phyloP scores from a whole-genome alignment of 129 eudicot genomes.

The Chrysanthemum makinoi region DNA sequence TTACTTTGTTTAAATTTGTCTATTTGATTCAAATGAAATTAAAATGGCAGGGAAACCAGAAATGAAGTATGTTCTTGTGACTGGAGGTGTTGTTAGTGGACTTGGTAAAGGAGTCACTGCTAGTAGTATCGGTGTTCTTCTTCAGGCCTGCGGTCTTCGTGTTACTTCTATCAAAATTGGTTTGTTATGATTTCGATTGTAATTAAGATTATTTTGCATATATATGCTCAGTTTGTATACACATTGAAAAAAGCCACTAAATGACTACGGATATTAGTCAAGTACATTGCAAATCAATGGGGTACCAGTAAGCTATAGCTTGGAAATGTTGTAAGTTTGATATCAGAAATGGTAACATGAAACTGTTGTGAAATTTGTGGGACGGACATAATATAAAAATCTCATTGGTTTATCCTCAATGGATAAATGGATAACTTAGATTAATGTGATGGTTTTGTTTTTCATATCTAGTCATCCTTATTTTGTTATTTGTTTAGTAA shows the following conservation, averaged over 20 bases:
- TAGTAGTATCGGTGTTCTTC: conserved; percentile 90
- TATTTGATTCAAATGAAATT: background rate
- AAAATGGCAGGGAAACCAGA: conserved; percentile 16
- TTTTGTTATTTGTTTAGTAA: conserved; percentile 26
- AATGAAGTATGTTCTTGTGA: conserved; percentile 87
- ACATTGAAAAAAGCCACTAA: background rate
- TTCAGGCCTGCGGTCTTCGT: conserved; percentile 81
- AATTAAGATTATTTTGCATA: background rate
- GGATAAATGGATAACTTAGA: conserved; percentile 41
- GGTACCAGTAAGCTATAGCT: background rate
- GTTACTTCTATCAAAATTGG: conserved; percentile 86
- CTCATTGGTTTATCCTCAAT: conserved; percentile 36
- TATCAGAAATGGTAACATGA: conserved; percentile 6
- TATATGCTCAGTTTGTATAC: background rate
- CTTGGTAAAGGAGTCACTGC: conserved; percentile 94
- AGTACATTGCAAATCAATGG: background rate
- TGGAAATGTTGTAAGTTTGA: conserved; percentile 11
- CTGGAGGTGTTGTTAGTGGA: conserved; percentile 91
- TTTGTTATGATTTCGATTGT: conserved; percentile 7
- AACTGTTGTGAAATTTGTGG: conserved; percentile 1
- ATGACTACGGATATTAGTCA: background rate
- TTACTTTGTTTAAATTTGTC: background rate
- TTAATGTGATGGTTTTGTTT: conserved; percentile 30
- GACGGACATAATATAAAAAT: conserved; percentile 26
- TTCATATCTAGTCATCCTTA: conserved; percentile 28